Base-by-base conservation (phyloP, 2,329 filamentous ascomycete species). In the Orbilia oligospora region DNA sequence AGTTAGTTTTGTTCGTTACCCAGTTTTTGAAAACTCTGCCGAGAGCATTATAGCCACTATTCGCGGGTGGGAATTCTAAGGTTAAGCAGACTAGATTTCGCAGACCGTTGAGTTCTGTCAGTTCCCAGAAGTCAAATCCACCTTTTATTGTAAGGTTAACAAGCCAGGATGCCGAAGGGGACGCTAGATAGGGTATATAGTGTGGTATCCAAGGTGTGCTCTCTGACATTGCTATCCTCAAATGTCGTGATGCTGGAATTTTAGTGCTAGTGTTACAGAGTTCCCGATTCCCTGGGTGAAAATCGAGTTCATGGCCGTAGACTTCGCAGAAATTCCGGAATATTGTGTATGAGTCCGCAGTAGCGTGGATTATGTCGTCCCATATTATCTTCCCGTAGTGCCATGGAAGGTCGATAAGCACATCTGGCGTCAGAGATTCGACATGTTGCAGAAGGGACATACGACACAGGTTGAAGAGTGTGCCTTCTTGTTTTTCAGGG, bases 301-400 rank as follows among this genome's bases (percentile, higher is more conserved):
- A 78, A 64, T 78, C 75, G 3, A 68, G 75, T 63, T 78, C 75
- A 9, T 61, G 24, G 24, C 75, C 75, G 20, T 78, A 78, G 12
- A 69, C 75, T 22, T 78, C 75, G 20, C 75, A 78, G 33, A 78
- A 78, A 44, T 78, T 78, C 55, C 63, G 66, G 68, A 78, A 78
- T 24, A 78, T 68, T 14, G 53, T 51, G 48, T 72, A 78, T 1
- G 75, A 78, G 22, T 78, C 75, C 1, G 75, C 61, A 5, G 63
- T 78, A 6, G 56, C 65, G 38, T 72, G 68, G 9, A 78, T 48
- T 5, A 78, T 18, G 38, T 78, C 75, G 18, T 78, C 75, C 75
- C 75, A 78, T 56, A 78, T 46, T 9, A 71, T 71, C 24, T 78
- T 71, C 14, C 75, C 75, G 16, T 78, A 72, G 18, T 38, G 55